These are phyloP conservation scores for Ophiostoma piceae DNA, from an alignment of 2,329 filamentous ascomycete genomes.

Conservation along the genomic window DNA sequence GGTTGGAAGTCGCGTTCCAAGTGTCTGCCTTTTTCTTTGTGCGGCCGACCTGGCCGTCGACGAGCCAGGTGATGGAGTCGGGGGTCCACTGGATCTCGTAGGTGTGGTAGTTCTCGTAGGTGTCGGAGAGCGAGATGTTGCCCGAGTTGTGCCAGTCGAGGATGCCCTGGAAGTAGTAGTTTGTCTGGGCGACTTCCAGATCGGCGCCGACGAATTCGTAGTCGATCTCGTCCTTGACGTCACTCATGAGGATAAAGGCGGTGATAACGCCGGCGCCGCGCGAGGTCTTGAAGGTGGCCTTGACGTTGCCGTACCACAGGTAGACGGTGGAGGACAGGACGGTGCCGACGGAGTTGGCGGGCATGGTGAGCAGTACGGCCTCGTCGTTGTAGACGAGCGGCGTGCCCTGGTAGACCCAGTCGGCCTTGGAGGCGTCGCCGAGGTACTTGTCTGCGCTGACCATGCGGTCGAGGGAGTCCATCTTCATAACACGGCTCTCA, in stretches of 20 bases:
- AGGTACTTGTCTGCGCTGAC: conserved; percentile 74
- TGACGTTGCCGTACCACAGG: conserved; percentile 95
- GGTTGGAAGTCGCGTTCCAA: conserved; percentile 76
- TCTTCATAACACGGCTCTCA: conserved; percentile 65
- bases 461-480: conserved; percentile 66
- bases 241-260: conserved; percentile 90
- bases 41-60: conserved; percentile 75
- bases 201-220: conserved; percentile 89
- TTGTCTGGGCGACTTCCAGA: conserved; percentile 74
- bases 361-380: conserved; percentile 81
- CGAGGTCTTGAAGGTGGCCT: conserved; percentile 76
- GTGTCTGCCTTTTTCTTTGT: conserved; percentile 71
- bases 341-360: conserved; percentile 76
- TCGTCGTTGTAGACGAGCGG: conserved; percentile 59
- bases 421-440: conserved; percentile 69
- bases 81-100: conserved; percentile 94
- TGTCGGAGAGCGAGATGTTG: conserved; percentile 66
- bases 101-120: conserved; percentile 72
- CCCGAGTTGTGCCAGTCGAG: conserved; percentile 71
- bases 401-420: conserved; percentile 85
- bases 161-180: conserved; percentile 95
- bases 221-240: conserved; percentile 97
- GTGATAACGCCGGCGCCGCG: conserved; percentile 88
- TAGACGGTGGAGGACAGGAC: conserved; percentile 78
- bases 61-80: conserved; percentile 76